Evolutionary conservation across 2,329 filamentous ascomycete species (phyloP).

Genomic region (Exophiala bonariae): DNA sequence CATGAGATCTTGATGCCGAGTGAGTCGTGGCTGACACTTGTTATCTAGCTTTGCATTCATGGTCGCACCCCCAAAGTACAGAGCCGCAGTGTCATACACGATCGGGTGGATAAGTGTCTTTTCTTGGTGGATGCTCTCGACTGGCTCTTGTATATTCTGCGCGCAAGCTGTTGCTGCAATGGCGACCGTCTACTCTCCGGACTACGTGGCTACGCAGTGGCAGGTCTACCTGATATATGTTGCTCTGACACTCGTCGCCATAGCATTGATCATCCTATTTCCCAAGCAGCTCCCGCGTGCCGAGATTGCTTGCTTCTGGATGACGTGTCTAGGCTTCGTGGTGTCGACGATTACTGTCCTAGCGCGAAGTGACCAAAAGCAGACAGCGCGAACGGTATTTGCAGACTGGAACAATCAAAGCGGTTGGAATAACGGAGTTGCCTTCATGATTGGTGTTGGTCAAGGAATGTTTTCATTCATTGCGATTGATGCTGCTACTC

Average conservation of each 20-base stretch:
- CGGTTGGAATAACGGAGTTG: conserved; percentile 67
- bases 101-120: conserved; percentile 31
- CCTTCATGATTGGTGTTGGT: conserved; percentile 41
- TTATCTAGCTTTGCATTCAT: conserved; percentile 32
- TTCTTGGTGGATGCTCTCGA: conserved; percentile 28
- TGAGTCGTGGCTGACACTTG: too few relatives aligned
- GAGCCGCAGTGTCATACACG: conserved; percentile 23
- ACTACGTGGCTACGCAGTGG: conserved; percentile 25
- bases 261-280: conserved; percentile 14
- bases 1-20: too few relatives aligned
- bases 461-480: conserved; percentile 35
- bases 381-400: conserved; percentile 54
- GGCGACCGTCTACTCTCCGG: conserved; percentile 19
- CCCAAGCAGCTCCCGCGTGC: conserved; percentile 15
- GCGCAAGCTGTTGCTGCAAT: conserved; percentile 18
- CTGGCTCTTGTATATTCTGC: conserved; percentile 19
- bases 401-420: conserved; percentile 64
- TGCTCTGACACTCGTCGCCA: conserved; percentile 10
- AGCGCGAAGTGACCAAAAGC: conserved; percentile 19
- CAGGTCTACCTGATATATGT: conserved; percentile 29
- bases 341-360: conserved; percentile 32
- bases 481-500: conserved; percentile 29
- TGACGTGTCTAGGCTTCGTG: conserved; percentile 24
- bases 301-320: conserved; percentile 22
- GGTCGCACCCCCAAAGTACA: conserved; percentile 16